Evolutionary conservation across 495 filamentous ascomycete species (phyloP).

Genomic region (Aspergillus ostianus): DNA sequence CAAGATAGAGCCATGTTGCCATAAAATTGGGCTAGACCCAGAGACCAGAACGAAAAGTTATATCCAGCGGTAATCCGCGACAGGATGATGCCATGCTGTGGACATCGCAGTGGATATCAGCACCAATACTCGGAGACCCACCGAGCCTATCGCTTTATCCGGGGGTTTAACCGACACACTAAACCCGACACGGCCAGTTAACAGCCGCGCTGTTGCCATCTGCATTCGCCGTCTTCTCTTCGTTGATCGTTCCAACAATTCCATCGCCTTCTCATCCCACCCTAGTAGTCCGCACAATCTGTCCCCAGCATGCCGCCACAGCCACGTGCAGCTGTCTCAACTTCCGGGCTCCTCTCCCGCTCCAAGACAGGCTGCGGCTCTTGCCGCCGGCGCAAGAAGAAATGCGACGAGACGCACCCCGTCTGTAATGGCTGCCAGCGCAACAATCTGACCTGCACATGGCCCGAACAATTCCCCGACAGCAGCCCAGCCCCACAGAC

Average conservation of each 20-base stretch:
- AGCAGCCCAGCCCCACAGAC: background rate
- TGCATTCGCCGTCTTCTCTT: background rate
- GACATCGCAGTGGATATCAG: no score
- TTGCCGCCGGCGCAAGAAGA: constrained; percentile 15
- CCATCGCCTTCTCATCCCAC: background rate
- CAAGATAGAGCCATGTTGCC: no score
- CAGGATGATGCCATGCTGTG: no score
- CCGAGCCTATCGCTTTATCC: background rate
- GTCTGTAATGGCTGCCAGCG: constrained; percentile 27
- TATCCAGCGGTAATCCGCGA: no score
- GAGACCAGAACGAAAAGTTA: no score
- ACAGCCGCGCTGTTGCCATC: background rate
- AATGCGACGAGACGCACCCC: constrained; percentile 14
- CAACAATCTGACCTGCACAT: constrained; percentile 36
- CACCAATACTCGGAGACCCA: background rate
- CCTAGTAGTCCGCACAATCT: background rate
- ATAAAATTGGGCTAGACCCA: no score
- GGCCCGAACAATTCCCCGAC: constrained; percentile 1
- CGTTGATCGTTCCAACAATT: no score
- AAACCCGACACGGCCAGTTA: background rate
- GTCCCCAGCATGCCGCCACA: background rate
- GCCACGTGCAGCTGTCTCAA: background rate
- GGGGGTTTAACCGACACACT: background rate
- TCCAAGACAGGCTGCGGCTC: constrained; percentile 11
- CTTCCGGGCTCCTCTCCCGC: background rate